A percentile compares a stretch with the other conserved stretches of the same genome.
Evolutionary conservation across 2,329 filamentous ascomycete genomes (phyloP).

Genomic region (Basipetospora chlamydospora): DNA sequence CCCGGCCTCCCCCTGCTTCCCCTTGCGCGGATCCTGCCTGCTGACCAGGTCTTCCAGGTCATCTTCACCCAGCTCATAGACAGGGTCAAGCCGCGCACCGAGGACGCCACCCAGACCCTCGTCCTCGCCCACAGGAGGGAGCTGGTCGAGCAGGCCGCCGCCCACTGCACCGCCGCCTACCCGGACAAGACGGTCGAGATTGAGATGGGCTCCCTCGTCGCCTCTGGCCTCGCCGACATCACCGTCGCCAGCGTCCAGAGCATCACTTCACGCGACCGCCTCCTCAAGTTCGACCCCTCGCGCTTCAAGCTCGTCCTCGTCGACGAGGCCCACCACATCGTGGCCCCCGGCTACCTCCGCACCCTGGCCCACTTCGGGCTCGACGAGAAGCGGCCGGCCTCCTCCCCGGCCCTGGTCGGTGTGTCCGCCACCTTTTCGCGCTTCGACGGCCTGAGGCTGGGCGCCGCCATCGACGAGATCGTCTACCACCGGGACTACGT

Average conservation of each 20-base stretch:
- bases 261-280: conserved; percentile 59
- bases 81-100: conserved; percentile 44
- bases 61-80: conserved; percentile 94
- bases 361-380: conserved; percentile 69
- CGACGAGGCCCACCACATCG: conserved; percentile 94
- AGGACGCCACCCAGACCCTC: conserved; percentile 58
- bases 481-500: conserved; percentile 75
- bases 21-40: not conserved
- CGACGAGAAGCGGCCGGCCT: conserved; percentile 23
- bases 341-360: conserved; percentile 64
- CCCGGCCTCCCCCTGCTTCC: conserved; percentile 7
- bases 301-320: conserved; percentile 84
- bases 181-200: conserved; percentile 71
- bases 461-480: conserved; percentile 81
- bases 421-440: conserved; percentile 72
- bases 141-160: conserved; percentile 83
- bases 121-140: conserved; percentile 88
- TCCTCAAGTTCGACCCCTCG: conserved; percentile 68
- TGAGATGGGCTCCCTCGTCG: conserved; percentile 71
- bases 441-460: conserved; percentile 71
- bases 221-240: conserved; percentile 74
- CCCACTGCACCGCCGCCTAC: conserved; percentile 70
- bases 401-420: conserved; percentile 61
- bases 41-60: conserved; percentile 36
- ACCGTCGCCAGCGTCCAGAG: conserved; percentile 85